Conservation (phyloP, 2,329 filamentous ascomycete species). For the Neonectria punicea region DNA sequence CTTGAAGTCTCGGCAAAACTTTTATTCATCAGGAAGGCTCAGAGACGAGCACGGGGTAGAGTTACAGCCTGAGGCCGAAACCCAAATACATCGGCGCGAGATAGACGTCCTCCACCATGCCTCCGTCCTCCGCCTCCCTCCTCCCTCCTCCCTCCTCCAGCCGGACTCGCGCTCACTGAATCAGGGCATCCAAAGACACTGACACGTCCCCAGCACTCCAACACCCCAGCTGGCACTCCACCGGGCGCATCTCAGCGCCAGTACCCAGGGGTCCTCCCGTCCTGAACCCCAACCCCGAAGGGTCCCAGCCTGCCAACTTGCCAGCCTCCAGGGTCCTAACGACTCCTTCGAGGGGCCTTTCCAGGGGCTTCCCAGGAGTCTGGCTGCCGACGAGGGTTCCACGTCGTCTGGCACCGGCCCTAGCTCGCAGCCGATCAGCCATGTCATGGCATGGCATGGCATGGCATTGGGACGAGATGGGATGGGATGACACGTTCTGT, state of each 20-base stretch:
- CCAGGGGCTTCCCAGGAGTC: constrained; percentile 33
- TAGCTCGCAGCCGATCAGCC: constrained; percentile 35
- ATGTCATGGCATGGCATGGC: constrained; percentile 34
- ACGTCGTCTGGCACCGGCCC: constrained; percentile 33
- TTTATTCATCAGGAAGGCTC: constrained; percentile 1
- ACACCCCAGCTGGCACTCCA: constrained; percentile 30
- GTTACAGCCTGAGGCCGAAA: constrained; percentile 6
- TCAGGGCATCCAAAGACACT: constrained; percentile 23
- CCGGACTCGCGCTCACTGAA: background rate
- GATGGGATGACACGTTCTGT: constrained; percentile 33
- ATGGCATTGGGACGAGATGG: constrained; percentile 35
- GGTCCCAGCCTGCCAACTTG: constrained; percentile 10
- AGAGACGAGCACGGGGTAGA: background rate
- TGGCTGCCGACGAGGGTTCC: constrained; percentile 35
- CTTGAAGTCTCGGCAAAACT: background rate
- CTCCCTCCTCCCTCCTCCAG: background rate
- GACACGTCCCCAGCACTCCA: constrained; percentile 32
- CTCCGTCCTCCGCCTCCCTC: background rate
- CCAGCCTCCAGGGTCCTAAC: constrained; percentile 10
- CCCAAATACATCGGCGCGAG: background rate
- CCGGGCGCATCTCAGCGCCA: constrained; percentile 44
- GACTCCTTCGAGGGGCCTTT: constrained; percentile 25
- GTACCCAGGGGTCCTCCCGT: constrained; percentile 40
- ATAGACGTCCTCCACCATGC: background rate
- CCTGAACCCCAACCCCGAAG: constrained; percentile 21